These are phyloP conservation scores for Boletus rufocinnamomeus DNA, from an alignment of 768 basidiomycete genomes.

Conservation along the genomic window DNA sequence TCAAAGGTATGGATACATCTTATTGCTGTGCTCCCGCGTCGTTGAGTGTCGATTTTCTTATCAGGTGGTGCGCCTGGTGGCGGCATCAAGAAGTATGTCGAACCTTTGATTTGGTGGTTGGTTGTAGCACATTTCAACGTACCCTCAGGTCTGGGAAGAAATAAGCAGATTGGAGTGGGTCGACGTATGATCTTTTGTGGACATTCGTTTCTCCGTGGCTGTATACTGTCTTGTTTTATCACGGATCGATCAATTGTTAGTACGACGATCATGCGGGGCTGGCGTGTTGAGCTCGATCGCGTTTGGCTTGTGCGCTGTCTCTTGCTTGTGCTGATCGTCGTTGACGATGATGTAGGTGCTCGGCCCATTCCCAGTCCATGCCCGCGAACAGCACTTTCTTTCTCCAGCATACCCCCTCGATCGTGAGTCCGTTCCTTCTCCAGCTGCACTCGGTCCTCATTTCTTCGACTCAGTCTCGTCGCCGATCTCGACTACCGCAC, in stretches of 20 bases:
- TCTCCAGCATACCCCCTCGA: conserved; percentile 75
- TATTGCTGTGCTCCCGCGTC: conserved; percentile 7
- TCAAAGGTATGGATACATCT: conserved; percentile 29
- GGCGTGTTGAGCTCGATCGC: conserved; percentile 28
- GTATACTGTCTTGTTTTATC: background rate
- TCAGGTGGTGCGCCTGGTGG: conserved; percentile 63
- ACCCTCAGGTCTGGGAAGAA: conserved; percentile 68
- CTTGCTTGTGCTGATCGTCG: background rate
- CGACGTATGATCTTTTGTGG: conserved; percentile 5
- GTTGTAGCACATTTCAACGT: conserved; percentile 8
- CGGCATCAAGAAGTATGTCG: conserved; percentile 85
- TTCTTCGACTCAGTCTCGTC: conserved; percentile 10
- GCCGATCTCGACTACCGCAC: conserved; percentile 17
- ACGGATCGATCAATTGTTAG: background rate
- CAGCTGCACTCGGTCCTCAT: background rate
- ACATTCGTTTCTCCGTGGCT: conserved; percentile 1
- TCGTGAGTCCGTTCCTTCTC: conserved; percentile 42
- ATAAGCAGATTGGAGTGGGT: conserved; percentile 34
- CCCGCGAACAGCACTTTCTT: conserved; percentile 81
- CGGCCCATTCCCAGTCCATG: conserved; percentile 83
- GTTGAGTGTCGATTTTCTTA: background rate
- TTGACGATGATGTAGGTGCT: conserved; percentile 50
- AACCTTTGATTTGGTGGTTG: conserved; percentile 1
- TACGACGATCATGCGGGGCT: conserved; percentile 15
- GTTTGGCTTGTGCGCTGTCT: conserved; percentile 31